Evolutionary conservation across 805 yeast species (phyloP).

Genomic region (Lipomyces yamadae): DNA sequence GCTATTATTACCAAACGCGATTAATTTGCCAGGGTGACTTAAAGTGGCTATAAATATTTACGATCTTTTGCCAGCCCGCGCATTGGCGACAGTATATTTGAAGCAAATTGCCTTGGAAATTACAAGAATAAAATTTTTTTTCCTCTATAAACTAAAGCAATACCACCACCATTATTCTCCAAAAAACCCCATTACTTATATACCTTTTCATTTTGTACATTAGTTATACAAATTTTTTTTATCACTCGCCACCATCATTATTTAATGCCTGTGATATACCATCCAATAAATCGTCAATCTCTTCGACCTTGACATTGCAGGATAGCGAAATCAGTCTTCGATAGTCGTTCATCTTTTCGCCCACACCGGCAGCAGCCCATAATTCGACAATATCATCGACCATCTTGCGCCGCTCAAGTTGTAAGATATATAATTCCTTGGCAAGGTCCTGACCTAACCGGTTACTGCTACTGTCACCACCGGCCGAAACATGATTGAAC

Average conservation of each 20-base stretch:
- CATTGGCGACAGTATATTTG: not conserved
- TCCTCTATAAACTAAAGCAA: not conserved
- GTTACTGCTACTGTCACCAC: constrained; percentile 11
- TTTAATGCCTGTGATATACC: constrained; percentile 46
- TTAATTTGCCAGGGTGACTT: no score
- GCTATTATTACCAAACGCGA: not conserved
- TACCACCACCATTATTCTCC: not conserved
- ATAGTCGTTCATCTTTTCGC: constrained; percentile 73
- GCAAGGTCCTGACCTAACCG: constrained; percentile 43
- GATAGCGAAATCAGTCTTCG: constrained; percentile 75
- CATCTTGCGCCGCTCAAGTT: constrained; percentile 49
- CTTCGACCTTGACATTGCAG: constrained; percentile 78
- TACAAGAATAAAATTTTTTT: no score
- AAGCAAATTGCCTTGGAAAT: not conserved
- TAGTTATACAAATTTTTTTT: not conserved
- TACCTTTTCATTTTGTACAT: not conserved
- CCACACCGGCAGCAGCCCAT: constrained; percentile 53
- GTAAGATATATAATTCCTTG: constrained; percentile 49
- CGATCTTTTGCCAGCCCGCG: no score
- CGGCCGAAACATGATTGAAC: constrained; percentile 16
- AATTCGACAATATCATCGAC: constrained; percentile 57
- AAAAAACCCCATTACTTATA: not conserved
- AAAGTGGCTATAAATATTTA: no score
- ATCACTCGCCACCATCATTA: constrained; percentile 3
- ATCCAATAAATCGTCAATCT: constrained; percentile 77